These are phyloP conservation scores for Fonsecaea multimorphosa DNA, from an alignment of 2,329 filamentous ascomycete genomes.

Conservation along the genomic window DNA sequence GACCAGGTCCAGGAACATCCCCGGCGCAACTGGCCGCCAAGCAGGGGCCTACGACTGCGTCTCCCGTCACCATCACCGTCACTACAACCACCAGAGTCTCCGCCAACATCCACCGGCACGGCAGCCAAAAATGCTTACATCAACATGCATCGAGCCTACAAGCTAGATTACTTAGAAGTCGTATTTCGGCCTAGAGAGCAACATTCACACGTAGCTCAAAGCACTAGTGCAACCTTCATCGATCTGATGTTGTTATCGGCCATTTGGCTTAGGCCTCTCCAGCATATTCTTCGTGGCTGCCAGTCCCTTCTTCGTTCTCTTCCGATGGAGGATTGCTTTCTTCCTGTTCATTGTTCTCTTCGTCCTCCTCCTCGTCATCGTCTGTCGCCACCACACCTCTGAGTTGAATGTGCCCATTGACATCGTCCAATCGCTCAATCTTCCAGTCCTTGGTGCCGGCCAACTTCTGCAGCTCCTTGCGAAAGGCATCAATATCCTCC, in stretches of 20 bases:
- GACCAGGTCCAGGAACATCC: slow-evolving; percentile 13
- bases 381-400: slow-evolving; percentile 70
- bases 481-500: slow-evolving; percentile 71
- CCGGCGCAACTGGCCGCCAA: slow-evolving; percentile 20
- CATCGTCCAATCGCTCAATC: slow-evolving; percentile 74
- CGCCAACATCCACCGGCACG: neutral
- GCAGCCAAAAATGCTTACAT: slow-evolving; percentile 19
- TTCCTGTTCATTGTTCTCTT: slow-evolving; percentile 44
- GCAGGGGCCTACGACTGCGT: slow-evolving; percentile 2
- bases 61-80: neutral
- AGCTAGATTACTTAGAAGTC: neutral
- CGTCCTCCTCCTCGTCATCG: slow-evolving; percentile 59
- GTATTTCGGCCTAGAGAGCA: neutral
- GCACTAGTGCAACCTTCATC: neutral
- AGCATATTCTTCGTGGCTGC: slow-evolving; percentile 46
- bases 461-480: slow-evolving; percentile 69
- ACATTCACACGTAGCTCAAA: no score
- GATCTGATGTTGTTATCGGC: neutral
- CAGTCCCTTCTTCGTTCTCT: slow-evolving; percentile 45
- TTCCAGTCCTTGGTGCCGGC: slow-evolving; percentile 78
- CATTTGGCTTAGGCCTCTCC: slow-evolving; percentile 44
- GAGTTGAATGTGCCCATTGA: slow-evolving; percentile 69
- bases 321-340: slow-evolving; percentile 37
- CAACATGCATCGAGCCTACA: slow-evolving; percentile 15
- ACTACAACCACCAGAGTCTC: neutral